Percentiles rank a stretch among this genome's conserved stretches.
phyloP scores from a whole-genome alignment of 1,284 basidiomycete species.

The Ceratorhiza oryzae-sativae region DNA sequence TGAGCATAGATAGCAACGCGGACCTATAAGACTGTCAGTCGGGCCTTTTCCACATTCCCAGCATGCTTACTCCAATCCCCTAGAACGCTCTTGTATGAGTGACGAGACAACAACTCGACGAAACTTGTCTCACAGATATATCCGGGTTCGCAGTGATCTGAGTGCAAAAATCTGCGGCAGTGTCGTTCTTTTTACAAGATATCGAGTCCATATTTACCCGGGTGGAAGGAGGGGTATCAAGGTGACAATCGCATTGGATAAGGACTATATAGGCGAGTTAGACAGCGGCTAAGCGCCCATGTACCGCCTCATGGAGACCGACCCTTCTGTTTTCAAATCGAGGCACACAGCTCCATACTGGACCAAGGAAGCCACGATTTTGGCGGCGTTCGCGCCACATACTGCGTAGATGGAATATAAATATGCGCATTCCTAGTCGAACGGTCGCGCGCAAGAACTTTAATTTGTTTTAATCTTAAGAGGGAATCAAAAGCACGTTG shows the following conservation, averaged over 20 bases:
- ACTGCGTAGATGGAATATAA: too few species aligned
- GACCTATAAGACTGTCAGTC: conserved; percentile 9
- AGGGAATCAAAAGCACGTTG: too few species aligned
- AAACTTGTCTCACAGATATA: conserved; percentile 21
- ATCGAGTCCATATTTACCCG: not conserved
- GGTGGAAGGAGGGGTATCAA: not conserved
- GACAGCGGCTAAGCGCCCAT: conserved; percentile 8
- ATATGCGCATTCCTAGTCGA: too few species aligned
- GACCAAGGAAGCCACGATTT: too few species aligned
- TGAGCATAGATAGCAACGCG: conserved; percentile 34
- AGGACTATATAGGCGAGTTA: not conserved
- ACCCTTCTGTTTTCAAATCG: too few species aligned
- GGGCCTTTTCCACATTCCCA: not conserved
- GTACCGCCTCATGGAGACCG: too few species aligned
- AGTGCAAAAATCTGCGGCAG: not conserved
- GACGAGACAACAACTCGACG: not conserved
- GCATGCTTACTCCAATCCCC: conserved; percentile 26
- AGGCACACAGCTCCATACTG: too few species aligned
- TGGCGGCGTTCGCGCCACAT: too few species aligned
- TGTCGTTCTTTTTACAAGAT: not conserved
- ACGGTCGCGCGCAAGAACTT: too few species aligned
- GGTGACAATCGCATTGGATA: not conserved
- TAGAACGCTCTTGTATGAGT: not conserved
- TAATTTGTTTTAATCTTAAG: too few species aligned
- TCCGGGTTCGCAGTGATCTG: conserved; percentile 19